These are phyloP conservation scores for Candida xiaguanensis DNA, from an alignment of 805 yeast species.

Conservation along the genomic window DNA sequence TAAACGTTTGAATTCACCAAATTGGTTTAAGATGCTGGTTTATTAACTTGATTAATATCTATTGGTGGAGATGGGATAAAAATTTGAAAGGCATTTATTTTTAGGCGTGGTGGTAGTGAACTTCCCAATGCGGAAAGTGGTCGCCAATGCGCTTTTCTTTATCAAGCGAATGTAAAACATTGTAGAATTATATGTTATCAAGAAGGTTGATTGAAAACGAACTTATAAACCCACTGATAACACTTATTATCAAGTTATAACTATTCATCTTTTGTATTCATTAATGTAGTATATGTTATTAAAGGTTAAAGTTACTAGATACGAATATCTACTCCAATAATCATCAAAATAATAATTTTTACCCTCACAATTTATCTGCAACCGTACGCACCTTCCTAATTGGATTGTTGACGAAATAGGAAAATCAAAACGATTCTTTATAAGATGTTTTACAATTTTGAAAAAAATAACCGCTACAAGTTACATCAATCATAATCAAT, in stretches of 20 bases:
- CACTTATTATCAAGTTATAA: background rate
- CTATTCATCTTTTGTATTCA: background rate
- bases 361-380: background rate
- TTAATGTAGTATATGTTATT: background rate
- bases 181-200: too few relatives aligned
- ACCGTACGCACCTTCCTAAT: background rate
- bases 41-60: too few relatives aligned
- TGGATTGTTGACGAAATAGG: background rate
- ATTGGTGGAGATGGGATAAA: too few relatives aligned
- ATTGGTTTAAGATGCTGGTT: too few relatives aligned
- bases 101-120: too few relatives aligned
- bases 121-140: background rate
- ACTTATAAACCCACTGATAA: too few relatives aligned
- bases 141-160: background rate
- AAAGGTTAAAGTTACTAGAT: background rate
- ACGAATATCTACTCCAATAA: background rate
- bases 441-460: too few relatives aligned
- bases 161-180: too few relatives aligned
- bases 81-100: too few relatives aligned
- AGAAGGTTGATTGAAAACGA: too few relatives aligned
- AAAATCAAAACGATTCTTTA: background rate
- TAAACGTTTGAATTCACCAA: too few relatives aligned
- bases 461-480: constrained; percentile 1
- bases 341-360: background rate
- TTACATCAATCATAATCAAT: background rate